Evolutionary conservation across 352 stramenopile genomes (phyloP), one percentile per base, ranked within the genome.

Genomic region (Phytophthora megakarya): DNA sequence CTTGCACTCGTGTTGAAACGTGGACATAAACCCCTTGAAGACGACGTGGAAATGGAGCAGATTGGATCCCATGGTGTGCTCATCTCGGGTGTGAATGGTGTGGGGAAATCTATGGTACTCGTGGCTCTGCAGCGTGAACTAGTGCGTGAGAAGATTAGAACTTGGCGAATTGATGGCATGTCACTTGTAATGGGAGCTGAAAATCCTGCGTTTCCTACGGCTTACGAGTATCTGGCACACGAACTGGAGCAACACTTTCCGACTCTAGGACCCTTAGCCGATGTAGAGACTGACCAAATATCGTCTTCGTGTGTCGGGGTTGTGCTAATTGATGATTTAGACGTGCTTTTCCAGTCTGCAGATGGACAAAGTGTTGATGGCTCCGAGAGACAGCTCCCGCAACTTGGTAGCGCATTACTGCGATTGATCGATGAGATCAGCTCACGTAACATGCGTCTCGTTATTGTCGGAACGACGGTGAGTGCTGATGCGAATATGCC

Each of bases 291-390:
- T 12, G 32, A 32, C 16, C 15, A 61, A 15, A n/a, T 18, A 10
- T 37, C 49, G 19, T 47, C 56, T 39, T 58, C 22, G 19, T 70
- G 46, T 44, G 37, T 37, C 0, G 78, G 81, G 11, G 80, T 89
- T 13, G 49, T 92, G 19, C 37, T 92, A 30, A 73, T 94, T 53
- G 86, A 94, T 66, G 81, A 94, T 28, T 55, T 90, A 30, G 76
- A 90, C 40, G 75, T 74, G 35, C 74, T 92, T 40, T 92, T 94
- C 58, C 70, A 80, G 49, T 64, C 73, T 0, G 33, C 65, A 0
- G 76, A 78, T 39, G 81, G 80, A 3, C 67, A 80, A 40, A 10
- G 52, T 15, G 61, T 61, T 4, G 65, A 72, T 22, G 66, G 78
- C 15, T 72, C 64, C 13, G 62, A 77, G 5, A 50, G 63, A 9